These are phyloP conservation scores for Benincasa hispida DNA, from an alignment of 306 rosid species.

Conservation along the genomic window DNA sequence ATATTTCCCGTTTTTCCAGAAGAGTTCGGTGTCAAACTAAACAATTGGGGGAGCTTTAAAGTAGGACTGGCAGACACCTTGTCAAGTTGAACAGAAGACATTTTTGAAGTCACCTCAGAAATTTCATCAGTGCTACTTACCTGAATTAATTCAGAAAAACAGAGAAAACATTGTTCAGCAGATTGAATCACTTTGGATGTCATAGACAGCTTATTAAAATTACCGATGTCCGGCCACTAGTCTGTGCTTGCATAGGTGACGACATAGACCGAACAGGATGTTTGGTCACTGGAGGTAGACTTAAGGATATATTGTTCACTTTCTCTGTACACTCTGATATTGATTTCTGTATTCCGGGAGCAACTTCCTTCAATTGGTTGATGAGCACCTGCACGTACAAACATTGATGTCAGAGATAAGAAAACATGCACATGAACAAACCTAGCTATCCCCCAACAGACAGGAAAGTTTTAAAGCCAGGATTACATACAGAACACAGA, in stretches of 20 bases:
- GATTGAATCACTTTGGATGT: neutral
- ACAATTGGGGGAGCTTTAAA: constrained; percentile 91
- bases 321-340: constrained; percentile 92
- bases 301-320: constrained; percentile 62
- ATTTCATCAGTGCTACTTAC: constrained; percentile 58
- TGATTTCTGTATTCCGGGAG: constrained; percentile 86
- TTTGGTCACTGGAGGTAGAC: constrained; percentile 51
- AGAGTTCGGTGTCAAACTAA: constrained; percentile 75
- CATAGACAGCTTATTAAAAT: constrained; percentile 4
- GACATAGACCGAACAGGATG: constrained; percentile 54
- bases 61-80: constrained; percentile 78
- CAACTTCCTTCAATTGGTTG: constrained; percentile 96
- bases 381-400: constrained; percentile 61
- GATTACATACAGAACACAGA: neutral
- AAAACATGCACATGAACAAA: constrained; percentile 2
- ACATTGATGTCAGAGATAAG: neutral
- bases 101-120: constrained; percentile 59
- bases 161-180: neutral
- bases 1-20: constrained; percentile 76
- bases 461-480: neutral
- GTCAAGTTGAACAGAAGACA: constrained; percentile 67
- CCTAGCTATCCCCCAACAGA: neutral
- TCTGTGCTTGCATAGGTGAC: constrained; percentile 68
- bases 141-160: constrained; percentile 30
- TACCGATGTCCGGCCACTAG: constrained; percentile 70